Conservation (phyloP, 225 moss, liverwort and hornwort species). For the Polytrichum formosum region DNA sequence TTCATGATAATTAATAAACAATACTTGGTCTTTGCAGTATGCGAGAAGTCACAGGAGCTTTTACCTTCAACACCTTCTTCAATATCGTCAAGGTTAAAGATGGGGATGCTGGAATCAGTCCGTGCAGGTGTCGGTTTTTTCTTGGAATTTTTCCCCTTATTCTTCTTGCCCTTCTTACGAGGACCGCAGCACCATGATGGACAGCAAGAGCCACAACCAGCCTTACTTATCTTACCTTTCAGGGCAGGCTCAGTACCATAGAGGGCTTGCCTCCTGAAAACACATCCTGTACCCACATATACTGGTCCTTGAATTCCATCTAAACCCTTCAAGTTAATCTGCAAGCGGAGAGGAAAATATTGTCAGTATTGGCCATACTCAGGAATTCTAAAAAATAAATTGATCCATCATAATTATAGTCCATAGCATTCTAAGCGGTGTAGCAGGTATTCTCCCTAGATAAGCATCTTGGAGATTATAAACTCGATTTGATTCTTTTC, state of each 20-base stretch:
- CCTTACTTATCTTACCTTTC: constrained; percentile 48
- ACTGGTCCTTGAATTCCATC: constrained; percentile 92
- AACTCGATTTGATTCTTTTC: no score
- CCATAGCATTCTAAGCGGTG: no score
- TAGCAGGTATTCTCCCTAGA: no score
- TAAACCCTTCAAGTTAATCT: constrained; percentile 92
- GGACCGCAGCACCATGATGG: constrained; percentile 65
- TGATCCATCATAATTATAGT: no score
- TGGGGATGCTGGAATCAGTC: constrained; percentile 77
- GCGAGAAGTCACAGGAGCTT: no score
- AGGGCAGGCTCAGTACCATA: constrained; percentile 74
- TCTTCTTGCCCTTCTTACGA: constrained; percentile 43
- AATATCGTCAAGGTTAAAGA: constrained; percentile 73
- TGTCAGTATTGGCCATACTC: neutral
- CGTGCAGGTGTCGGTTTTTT: constrained; percentile 60
- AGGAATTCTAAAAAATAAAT: no score
- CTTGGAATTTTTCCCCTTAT: constrained; percentile 29
- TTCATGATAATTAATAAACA: neutral
- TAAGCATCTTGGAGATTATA: no score
- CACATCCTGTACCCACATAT: constrained; percentile 91
- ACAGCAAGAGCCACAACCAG: constrained; percentile 26
- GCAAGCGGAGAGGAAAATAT: constrained; percentile 25
- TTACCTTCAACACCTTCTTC: constrained; percentile 54
- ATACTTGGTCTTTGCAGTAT: no score
- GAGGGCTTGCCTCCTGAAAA: constrained; percentile 77